phyloP scores from a whole-genome alignment of 2,329 filamentous ascomycete genomes.

The Aspergillus intermedius region DNA sequence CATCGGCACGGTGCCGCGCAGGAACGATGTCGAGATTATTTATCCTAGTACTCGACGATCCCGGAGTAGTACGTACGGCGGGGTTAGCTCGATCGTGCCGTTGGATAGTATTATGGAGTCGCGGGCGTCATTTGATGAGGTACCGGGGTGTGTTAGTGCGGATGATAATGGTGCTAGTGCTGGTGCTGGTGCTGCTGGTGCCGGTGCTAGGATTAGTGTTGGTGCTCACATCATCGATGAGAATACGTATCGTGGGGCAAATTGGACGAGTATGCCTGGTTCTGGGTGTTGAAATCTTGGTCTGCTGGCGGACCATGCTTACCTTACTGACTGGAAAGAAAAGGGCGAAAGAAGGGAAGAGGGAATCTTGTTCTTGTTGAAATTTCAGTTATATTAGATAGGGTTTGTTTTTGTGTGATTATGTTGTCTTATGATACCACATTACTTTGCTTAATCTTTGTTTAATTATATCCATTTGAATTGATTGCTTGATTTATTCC shows the following conservation, averaged over 20 bases:
- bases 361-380: neutral
- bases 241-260: slow-evolving; percentile 5
- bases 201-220: neutral
- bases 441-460: neutral
- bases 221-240: neutral
- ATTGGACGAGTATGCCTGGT: slow-evolving; percentile 1
- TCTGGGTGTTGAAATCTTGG: neutral
- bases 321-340: neutral
- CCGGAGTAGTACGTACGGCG: slow-evolving; percentile 28
- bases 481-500: neutral
- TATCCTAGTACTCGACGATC: slow-evolving; percentile 29
- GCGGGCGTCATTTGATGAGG: slow-evolving; percentile 21
- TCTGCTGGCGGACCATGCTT: neutral
- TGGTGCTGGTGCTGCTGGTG: neutral
- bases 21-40: slow-evolving; percentile 28
- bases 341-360: neutral
- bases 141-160: slow-evolving; percentile 2
- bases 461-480: neutral
- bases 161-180: slow-evolving; percentile 7
- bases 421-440: neutral
- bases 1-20: slow-evolving; percentile 17
- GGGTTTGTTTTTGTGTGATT: neutral
- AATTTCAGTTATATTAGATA: neutral
- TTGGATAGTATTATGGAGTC: slow-evolving; percentile 29
- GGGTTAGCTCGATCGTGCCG: slow-evolving; percentile 9